Conservation (phyloP, 257 asterid species). For the Lithospermum erythrorhizon region DNA sequence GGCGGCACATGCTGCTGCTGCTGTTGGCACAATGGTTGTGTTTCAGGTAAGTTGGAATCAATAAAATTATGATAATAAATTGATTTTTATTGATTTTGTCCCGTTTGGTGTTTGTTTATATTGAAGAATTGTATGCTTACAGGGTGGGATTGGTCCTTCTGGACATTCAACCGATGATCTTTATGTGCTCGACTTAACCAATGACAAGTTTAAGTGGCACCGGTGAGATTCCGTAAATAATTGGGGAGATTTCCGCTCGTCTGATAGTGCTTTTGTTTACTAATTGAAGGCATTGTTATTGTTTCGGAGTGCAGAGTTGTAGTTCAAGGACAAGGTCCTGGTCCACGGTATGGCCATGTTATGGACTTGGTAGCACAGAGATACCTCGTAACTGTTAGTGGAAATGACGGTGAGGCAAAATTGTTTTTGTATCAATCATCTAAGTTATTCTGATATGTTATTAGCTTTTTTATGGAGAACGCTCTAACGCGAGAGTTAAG, state of each 20-base stretch:
- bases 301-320: conserved; percentile 53
- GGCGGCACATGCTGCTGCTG: conserved; percentile 96
- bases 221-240: conserved; percentile 40
- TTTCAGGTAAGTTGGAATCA: conserved; percentile 60
- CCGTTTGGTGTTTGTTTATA: conserved; percentile 2
- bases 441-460: background rate
- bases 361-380: conserved; percentile 98
- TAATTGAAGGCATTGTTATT: conserved; percentile 4
- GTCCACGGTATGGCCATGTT: conserved; percentile 96
- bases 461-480: background rate
- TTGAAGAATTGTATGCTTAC: conserved; percentile 15
- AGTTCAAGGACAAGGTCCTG: conserved; percentile 98
- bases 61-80: background rate
- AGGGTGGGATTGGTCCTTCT: conserved; percentile 99
- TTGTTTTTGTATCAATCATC: background rate
- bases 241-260: background rate
- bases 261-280: background rate
- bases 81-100: background rate
- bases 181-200: conserved; percentile 84
- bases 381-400: conserved; percentile 82
- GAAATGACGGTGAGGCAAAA: conserved; percentile 75
- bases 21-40: conserved; percentile 98
- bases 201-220: conserved; percentile 95
- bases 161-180: conserved; percentile 98
- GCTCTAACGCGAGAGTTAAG: background rate